Evolutionary conservation across 305 asterid genomes (phyloP), one percentile per base, ranked within the genome.

Genomic region (Nicotiana rustica): DNA sequence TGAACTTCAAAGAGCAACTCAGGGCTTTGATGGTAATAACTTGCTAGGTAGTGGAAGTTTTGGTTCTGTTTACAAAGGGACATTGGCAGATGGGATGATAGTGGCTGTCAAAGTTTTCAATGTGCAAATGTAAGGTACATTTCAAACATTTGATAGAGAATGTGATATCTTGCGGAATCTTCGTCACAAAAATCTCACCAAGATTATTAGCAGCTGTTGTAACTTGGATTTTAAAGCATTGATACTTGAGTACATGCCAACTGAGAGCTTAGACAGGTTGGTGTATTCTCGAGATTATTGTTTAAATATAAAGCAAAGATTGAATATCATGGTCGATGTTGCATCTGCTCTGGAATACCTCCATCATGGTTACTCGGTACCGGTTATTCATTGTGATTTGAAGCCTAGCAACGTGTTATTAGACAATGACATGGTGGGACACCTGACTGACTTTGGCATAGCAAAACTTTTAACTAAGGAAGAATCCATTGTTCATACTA

Each of bases 211-310:
- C 73, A 88, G 85, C 41, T 86, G 87, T 33, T 81, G 88, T 7
- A 86, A 57, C 78, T 41, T 82, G 2, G 89, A 89, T 44, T 85
- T 87, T 83, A 85, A 77, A 82, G 90, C 91, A 10, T 13, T 89
- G 29, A 41, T 89, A 31, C 83, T 88, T 3, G 88, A 86, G n/a
- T 86, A 82, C 52, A 90, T 90, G 89, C 87, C 91, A 1, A 90
- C 83, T 4, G 90, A 87, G 19, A 87, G 80, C 82, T 88, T 90
- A 17, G 91, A 86, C 55, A 86, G 81, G 13, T 77, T 77, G 85
- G 5, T 83, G n/a, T 29, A 83, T 65, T 83, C 82, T 10, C 68
- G 57, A 10, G 14, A 77, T 10, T 21, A 3, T 77, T 35, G 4
- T 9, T 49, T 83, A 55, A 44, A 66, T n/a, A 76, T 83, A 41